Evolutionary conservation across 2,329 filamentous ascomycete genomes (phyloP).

Genomic region (Monosporascus sp.): DNA sequence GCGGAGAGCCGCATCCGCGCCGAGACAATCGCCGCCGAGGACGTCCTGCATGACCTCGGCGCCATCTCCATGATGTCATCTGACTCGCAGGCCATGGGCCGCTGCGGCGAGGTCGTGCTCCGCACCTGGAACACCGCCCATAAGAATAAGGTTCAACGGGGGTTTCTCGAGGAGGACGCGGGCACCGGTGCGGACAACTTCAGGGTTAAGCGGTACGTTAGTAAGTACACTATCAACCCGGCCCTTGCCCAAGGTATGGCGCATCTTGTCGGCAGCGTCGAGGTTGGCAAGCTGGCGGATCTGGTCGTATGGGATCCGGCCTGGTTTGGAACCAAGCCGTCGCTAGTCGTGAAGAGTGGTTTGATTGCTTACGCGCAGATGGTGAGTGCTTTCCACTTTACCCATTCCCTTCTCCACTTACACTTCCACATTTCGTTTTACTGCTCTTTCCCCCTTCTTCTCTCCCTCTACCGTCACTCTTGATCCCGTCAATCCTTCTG

Average conservation of each 20-base stretch:
- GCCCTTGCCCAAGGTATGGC: conserved; percentile 86
- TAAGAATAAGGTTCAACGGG: conserved; percentile 89
- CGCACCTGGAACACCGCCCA: conserved; percentile 96
- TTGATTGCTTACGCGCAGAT: conserved; percentile 80
- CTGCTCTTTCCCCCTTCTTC: not conserved
- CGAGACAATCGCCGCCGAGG: conserved; percentile 94
- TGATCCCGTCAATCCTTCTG: not conserved
- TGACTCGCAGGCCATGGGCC: conserved; percentile 94
- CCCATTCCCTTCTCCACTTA: not conserved
- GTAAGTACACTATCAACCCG: conserved; percentile 95
- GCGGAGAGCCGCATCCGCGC: conserved; percentile 90
- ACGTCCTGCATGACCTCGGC: conserved; percentile 89
- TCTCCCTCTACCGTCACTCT: not conserved
- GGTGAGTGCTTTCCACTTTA: conserved; percentile 43
- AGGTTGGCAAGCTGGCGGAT: conserved; percentile 86
- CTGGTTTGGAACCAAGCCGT: conserved; percentile 84
- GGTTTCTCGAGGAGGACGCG: conserved; percentile 69
- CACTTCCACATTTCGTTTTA: no score
- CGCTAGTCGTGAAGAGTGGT: conserved; percentile 77
- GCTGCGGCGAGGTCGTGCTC: conserved; percentile 87
- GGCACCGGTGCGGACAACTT: conserved; percentile 82
- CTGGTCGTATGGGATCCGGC: conserved; percentile 80
- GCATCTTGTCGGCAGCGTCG: conserved; percentile 80
- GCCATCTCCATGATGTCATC: conserved; percentile 98
- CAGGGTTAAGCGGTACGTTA: conserved; percentile 85